Evolutionary conservation across 148 eudicot genomes (phyloP).

Genomic region (Bassia scoparia): DNA sequence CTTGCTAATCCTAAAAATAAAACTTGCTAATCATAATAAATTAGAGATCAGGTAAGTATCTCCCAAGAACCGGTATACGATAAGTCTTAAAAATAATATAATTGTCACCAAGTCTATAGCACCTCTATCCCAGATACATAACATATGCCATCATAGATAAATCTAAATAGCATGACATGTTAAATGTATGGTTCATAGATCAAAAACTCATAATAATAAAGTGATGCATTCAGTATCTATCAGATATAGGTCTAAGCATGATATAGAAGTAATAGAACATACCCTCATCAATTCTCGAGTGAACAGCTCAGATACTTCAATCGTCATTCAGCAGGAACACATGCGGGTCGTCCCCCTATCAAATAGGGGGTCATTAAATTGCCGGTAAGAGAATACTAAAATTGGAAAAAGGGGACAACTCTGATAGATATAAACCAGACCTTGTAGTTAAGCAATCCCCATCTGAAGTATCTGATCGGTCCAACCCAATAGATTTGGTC

Average conservation of each 20-base stretch:
- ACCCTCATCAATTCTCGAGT: conserved; percentile 88
- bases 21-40: no score
- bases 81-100: not conserved
- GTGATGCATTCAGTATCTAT: not conserved
- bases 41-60: no score
- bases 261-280: conserved; percentile 29
- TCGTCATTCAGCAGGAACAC: conserved; percentile 73
- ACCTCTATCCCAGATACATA: not conserved
- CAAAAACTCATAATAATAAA: not conserved
- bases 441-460: conserved; percentile 69
- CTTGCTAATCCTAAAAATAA: no score
- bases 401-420: not conserved
- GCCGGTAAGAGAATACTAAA: not conserved
- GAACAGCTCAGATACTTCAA: conserved; percentile 86
- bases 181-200: no score
- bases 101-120: not conserved
- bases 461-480: conserved; percentile 63
- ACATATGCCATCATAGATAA: not conserved
- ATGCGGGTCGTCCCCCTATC: conserved; percentile 89
- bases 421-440: conserved; percentile 29
- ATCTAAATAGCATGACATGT: not conserved
- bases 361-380: conserved; percentile 22
- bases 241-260: not conserved
- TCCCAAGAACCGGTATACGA: no score
- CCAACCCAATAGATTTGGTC: conserved; percentile 60